Percentiles rank a stretch among this genome's conserved stretches.
Evolutionary conservation across 1,284 basidiomycete species (phyloP).

Genomic region (Microbotryum saponariae): DNA sequence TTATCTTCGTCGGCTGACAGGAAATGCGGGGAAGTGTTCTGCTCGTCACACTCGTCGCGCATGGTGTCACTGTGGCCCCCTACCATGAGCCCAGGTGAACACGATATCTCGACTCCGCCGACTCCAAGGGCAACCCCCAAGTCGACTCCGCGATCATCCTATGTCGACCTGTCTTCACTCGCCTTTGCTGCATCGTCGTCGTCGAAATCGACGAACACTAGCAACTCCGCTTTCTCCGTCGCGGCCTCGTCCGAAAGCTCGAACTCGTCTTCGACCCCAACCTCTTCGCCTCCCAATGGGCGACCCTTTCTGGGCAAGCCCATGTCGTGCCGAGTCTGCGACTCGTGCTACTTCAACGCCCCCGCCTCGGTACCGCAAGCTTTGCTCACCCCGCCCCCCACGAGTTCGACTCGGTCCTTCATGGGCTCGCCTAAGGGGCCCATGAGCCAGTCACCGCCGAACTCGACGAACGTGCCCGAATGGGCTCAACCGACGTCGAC

Average conservation of each 20-base stretch:
- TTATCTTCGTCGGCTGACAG: background rate
- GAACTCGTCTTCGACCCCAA: background rate
- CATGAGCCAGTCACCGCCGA: background rate
- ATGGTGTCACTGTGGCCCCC: background rate
- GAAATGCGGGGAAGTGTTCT: conserved; percentile 1
- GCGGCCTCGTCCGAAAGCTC: background rate
- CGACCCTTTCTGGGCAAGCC: background rate
- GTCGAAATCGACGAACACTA: background rate
- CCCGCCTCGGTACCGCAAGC: background rate
- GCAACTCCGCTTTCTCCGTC: conserved; percentile 3
- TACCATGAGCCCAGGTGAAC: background rate
- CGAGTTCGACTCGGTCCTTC: conserved; percentile 1
- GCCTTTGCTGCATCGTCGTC: background rate
- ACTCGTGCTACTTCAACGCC: background rate
- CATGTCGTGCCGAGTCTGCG: background rate
- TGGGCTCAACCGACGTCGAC: background rate
- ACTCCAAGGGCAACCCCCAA: conserved; percentile 1
- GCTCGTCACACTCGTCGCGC: background rate
- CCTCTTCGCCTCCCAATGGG: background rate
- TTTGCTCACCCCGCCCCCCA: background rate
- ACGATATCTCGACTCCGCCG: background rate
- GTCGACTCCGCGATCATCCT: conserved; percentile 1
- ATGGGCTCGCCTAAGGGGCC: background rate
- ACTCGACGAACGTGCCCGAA: background rate
- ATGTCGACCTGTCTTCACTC: conserved; percentile 1